Conservation (phyloP, 495 filamentous ascomycete species). For the Ascodesmis nigricans region DNA sequence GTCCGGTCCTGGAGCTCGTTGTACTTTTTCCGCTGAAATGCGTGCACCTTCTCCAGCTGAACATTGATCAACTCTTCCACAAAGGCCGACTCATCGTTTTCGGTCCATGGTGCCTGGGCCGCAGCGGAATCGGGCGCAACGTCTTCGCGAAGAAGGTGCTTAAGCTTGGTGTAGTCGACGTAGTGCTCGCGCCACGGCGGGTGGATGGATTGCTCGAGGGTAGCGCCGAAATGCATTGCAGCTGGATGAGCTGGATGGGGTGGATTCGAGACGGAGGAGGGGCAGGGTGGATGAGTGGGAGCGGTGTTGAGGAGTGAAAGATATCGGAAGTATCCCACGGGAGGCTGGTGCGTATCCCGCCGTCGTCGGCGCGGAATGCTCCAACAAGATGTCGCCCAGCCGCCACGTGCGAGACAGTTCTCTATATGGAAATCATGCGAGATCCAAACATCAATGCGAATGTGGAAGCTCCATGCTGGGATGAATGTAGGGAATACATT, state of each 20-base stretch:
- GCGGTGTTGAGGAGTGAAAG: too few relatives aligned
- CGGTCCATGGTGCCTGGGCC: slow-evolving; percentile 51
- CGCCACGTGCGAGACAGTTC: too few relatives aligned
- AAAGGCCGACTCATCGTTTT: slow-evolving; percentile 82
- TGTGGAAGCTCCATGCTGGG: too few relatives aligned
- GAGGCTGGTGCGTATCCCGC: too few relatives aligned
- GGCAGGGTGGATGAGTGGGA: too few relatives aligned
- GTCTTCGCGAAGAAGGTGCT: slow-evolving; percentile 67
- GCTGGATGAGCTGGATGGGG: slow-evolving; percentile 5
- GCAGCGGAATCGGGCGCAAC: slow-evolving; percentile 22
- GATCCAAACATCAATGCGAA: too few relatives aligned
- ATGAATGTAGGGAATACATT: too few relatives aligned
- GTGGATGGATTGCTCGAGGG: slow-evolving; percentile 56
- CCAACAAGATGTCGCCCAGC: too few relatives aligned
- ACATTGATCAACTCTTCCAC: slow-evolving; percentile 86
- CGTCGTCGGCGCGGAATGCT: too few relatives aligned
- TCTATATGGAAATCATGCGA: too few relatives aligned
- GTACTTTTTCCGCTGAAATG: slow-evolving; percentile 61
- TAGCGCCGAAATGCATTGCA: slow-evolving; percentile 77
- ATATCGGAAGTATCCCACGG: too few relatives aligned
- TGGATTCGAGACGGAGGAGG: slow-evolving; percentile 7
- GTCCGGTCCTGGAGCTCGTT: slow-evolving; percentile 38
- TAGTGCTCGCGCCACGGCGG: slow-evolving; percentile 80
- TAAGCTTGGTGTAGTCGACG: slow-evolving; percentile 86
- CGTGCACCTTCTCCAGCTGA: slow-evolving; percentile 84